Evolutionary conservation across 345 rosid genomes (phyloP).

Genomic region (Eucalyptus virginea): DNA sequence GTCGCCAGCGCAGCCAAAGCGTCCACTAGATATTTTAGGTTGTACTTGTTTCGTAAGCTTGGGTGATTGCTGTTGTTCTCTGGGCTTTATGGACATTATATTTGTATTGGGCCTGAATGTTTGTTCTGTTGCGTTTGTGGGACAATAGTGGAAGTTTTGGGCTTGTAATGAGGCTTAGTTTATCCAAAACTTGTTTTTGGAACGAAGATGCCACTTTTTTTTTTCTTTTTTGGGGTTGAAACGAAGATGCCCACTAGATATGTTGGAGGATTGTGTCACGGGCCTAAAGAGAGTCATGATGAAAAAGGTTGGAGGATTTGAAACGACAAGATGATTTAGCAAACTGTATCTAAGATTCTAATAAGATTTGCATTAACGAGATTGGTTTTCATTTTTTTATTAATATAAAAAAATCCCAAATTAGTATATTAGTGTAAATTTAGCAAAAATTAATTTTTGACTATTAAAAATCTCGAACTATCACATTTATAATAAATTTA

Average conservation of each 20-base stretch:
- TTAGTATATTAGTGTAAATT: too few species aligned
- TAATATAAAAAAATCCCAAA: too few species aligned
- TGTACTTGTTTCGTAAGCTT: not conserved
- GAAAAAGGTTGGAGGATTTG: not conserved
- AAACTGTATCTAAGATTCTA: not conserved
- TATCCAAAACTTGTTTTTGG: not conserved
- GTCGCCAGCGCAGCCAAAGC: too few species aligned
- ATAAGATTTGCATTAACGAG: not conserved
- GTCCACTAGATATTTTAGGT: too few species aligned
- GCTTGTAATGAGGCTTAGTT: not conserved
- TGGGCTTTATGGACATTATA: not conserved
- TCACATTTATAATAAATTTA: too few species aligned
- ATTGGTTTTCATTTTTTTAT: not conserved
- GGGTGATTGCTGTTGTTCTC: not conserved
- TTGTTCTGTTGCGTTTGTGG: not conserved
- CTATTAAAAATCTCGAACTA: accelerated
- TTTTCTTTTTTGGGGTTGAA: not conserved
- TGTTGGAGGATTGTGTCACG: too few species aligned
- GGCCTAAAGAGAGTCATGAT: not conserved
- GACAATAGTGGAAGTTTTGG: not conserved
- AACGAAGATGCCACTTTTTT: not conserved
- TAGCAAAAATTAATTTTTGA: too few species aligned
- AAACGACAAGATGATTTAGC: not conserved
- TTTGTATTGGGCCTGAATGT: not conserved
- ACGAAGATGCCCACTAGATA: not conserved